Evolutionary conservation across 345 rosid species (phyloP).

Genomic region (Reutealis trisperma): DNA sequence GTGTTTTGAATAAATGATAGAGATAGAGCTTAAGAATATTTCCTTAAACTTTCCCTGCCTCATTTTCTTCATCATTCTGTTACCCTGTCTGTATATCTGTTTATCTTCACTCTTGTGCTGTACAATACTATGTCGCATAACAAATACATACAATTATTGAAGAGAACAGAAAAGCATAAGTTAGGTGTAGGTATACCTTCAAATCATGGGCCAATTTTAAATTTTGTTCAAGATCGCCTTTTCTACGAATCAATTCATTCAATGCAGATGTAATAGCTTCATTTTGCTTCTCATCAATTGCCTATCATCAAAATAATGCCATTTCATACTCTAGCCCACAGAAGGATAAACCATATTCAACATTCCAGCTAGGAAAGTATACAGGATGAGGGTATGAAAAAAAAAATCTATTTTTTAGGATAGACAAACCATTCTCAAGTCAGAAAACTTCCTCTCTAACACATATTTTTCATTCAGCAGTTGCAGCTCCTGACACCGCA

Average conservation of each 20-base stretch:
- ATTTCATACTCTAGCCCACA: constrained; percentile 20
- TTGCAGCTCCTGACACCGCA: constrained; percentile 75
- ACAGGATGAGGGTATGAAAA: neutral
- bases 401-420: constrained; percentile 12
- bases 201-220: constrained; percentile 75
- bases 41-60: neutral
- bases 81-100: neutral
- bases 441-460: constrained; percentile 85
- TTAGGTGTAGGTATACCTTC: constrained; percentile 52
- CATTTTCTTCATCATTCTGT: too few species aligned
- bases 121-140: neutral
- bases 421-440: constrained; percentile 79
- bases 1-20: neutral
- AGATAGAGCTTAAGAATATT: neutral
- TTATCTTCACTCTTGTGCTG: too few species aligned
- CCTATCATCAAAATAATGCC: constrained; percentile 49
- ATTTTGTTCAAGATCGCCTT: constrained; percentile 83
- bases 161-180: neutral
- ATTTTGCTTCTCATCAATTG: constrained; percentile 84
- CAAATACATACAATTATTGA: constrained; percentile 1
- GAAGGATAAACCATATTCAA: constrained; percentile 21
- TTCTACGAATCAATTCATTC: constrained; percentile 70
- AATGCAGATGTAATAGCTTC: constrained; percentile 75
- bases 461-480: constrained; percentile 70
- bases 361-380: constrained; percentile 8